phyloP scores from a whole-genome alignment of 495 filamentous ascomycete species.

The Ramalina peruviana region DNA sequence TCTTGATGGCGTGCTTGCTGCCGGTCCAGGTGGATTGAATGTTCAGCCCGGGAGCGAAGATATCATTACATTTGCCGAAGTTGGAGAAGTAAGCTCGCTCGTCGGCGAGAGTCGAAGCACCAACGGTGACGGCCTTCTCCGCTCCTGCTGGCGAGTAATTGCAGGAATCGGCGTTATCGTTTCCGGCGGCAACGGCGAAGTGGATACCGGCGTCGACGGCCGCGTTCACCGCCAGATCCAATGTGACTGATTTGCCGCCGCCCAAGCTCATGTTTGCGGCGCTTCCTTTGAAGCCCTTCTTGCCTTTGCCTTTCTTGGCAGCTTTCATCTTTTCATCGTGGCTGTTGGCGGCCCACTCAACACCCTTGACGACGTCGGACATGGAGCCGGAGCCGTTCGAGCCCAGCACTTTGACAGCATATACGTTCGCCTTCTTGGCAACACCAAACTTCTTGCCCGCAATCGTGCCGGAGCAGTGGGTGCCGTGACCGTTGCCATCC shows the following conservation, averaged over 20 bases:
- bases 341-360: conserved; percentile 78
- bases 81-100: conserved; percentile 99
- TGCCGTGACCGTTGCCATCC: conserved; percentile 98
- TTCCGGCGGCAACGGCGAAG: conserved; percentile 96
- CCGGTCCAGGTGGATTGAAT: conserved; percentile 97
- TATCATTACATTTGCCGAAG: conserved; percentile 98
- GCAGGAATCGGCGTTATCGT: conserved; percentile 97
- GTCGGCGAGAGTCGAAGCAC: conserved; percentile 82
- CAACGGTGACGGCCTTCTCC: conserved; percentile 87
- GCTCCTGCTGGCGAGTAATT: conserved; percentile 98
- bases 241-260: conserved; percentile 80
- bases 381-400: conserved; percentile 97
- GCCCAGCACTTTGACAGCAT: conserved; percentile 93
- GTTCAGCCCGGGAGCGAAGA: conserved; percentile 95
- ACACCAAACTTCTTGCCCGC: conserved; percentile 98
- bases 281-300: conserved; percentile 95
- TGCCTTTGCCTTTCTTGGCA: conserved; percentile 64
- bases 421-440: conserved; percentile 93
- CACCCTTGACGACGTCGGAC: conserved; percentile 96
- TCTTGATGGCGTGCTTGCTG: conserved; percentile 85
- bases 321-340: conserved; percentile 61
- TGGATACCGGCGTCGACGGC: conserved; percentile 82
- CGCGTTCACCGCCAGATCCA: conserved; percentile 88
- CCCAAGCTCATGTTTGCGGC: conserved; percentile 99
- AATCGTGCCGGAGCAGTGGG: conserved; percentile 97